A percentile compares a stretch with the other conserved stretches of the same genome.
These are phyloP conservation scores for Metarhizium anisopliae DNA, from an alignment of 2,329 filamentous ascomycete species.

Conservation along the genomic window DNA sequence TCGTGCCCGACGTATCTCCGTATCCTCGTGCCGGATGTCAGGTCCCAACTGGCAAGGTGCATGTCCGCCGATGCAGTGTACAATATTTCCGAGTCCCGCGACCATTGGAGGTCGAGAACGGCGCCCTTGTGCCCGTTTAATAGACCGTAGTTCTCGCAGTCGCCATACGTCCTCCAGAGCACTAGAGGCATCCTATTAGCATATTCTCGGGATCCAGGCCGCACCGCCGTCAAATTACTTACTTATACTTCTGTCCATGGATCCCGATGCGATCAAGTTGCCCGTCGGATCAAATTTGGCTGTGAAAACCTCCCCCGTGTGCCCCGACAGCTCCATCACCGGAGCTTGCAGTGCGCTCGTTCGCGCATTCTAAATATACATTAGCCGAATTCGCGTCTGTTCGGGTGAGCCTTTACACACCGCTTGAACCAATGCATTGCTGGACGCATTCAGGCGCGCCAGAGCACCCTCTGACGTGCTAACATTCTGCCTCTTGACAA, in stretches of 20 bases:
- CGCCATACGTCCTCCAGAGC: conserved; percentile 86
- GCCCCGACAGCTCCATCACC: conserved; percentile 85
- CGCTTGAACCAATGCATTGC: conserved; percentile 39
- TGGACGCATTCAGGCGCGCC: conserved; percentile 41
- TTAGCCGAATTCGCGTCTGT: background rate
- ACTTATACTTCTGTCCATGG: conserved; percentile 91
- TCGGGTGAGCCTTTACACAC: conserved; percentile 25
- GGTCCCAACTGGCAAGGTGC: conserved; percentile 89
- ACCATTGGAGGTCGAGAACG: conserved; percentile 90
- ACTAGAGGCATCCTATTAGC: conserved; percentile 42
- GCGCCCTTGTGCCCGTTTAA: conserved; percentile 86
- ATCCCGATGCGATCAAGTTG: conserved; percentile 83
- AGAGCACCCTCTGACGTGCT: conserved; percentile 37
- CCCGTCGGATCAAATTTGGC: conserved; percentile 85
- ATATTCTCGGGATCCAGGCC: no score
- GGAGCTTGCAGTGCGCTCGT: conserved; percentile 81
- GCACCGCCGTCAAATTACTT: conserved; percentile 19
- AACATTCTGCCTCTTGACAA: conserved; percentile 82
- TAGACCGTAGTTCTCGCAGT: conserved; percentile 89
- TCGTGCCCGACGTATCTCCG: conserved; percentile 88
- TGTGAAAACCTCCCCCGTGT: conserved; percentile 79
- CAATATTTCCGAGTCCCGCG: conserved; percentile 80
- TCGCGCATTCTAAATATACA: conserved; percentile 52
- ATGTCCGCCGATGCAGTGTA: conserved; percentile 92
- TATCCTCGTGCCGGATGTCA: conserved; percentile 86